Base-by-base conservation (phyloP, 1,284 basidiomycete species). In the Pseudozyma pruni region DNA sequence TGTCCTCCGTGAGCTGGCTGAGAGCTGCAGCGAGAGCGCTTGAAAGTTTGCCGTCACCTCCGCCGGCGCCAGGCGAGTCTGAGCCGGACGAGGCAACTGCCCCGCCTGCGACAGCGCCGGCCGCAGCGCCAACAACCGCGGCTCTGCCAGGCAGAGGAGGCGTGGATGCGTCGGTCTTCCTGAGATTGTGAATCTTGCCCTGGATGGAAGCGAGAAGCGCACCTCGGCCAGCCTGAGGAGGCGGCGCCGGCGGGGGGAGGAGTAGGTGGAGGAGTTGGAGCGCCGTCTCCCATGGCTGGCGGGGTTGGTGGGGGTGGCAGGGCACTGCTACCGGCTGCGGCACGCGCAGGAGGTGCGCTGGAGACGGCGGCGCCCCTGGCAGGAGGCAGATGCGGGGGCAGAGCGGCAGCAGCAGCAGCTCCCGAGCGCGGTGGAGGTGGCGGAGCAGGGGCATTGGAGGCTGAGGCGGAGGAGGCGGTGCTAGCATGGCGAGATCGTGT, bases 1-100 rank as follows among this genome's bases (percentile, higher is more conserved):
- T 86, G 78, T 93, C 90, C 83, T 91, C 93, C 83, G 93, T 97
- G 74, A 94, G 85, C 79, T 90, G 88, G 52, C 85, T 86, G 54
- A 91, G 83, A 7, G 90, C 90, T 13, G 87, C 87, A 6, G 89
- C 89, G 42, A 91, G 82, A 31, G 88, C 88, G 38, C 86, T 86
- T 0, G 90, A 89, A 37, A 91, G 79, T 78, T 90, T 87, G 5
- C 85, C 86, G 19, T 84, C 85, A 10, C 79, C 83, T 31, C 64
- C 81, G 27, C 57, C 66, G 61, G 64, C 54, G 16, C 45, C 48
- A 10, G 56, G 51, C 0, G 58, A 50, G 11, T 66, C 58, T 0
- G 53, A 35, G 13, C 39, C 57, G n/a, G 60, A 57, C 10, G 49
- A 48, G 11, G 58, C 69, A 1, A 47, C 66, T 11, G 58, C 74